Percentiles rank a stretch among this genome's conserved stretches.
Evolutionary conservation across 331 rosid species (phyloP).

Genomic region (Rosa hybrid): DNA sequence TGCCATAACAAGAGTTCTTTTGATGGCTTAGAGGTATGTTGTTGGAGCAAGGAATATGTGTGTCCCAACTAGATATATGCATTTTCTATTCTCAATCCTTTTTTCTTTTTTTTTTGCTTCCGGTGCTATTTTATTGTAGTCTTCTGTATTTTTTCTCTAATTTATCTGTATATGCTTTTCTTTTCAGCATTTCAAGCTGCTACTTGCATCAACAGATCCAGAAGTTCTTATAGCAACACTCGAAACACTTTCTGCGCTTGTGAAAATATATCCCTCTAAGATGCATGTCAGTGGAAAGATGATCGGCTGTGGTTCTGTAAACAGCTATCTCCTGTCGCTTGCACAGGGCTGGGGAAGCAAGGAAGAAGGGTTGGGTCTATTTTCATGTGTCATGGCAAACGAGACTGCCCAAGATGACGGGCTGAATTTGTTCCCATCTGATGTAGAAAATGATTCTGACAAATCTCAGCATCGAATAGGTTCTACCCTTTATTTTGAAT

Average conservation of each 20-base stretch:
- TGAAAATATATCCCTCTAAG: slow-evolving; percentile 91
- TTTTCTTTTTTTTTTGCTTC: neutral
- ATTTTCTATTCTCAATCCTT: neutral
- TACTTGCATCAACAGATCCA: slow-evolving; percentile 92
- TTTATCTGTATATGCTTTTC: slow-evolving; percentile 12
- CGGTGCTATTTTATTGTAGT: slow-evolving; percentile 6
- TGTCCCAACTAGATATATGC: neutral
- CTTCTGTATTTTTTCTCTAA: neutral
- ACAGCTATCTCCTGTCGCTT: slow-evolving; percentile 83
- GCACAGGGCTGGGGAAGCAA: slow-evolving; percentile 99
- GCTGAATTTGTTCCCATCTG: slow-evolving; percentile 79
- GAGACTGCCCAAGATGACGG: slow-evolving; percentile 77
- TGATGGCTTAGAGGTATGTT: slow-evolving; percentile 94
- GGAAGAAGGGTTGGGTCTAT: slow-evolving; percentile 97
- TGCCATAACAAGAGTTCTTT: slow-evolving; percentile 91
- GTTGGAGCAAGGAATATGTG: slow-evolving; percentile 1
- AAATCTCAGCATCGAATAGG: slow-evolving; percentile 76
- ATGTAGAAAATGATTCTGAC: slow-evolving; percentile 61
- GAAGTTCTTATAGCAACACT: slow-evolving; percentile 82
- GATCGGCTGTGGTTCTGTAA: slow-evolving; percentile 93
- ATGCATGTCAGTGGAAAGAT: slow-evolving; percentile 91
- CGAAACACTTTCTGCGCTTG: slow-evolving; percentile 92
- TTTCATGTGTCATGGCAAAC: slow-evolving; percentile 81
- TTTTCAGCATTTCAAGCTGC: slow-evolving; percentile 92
- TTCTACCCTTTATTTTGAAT: slow-evolving; percentile 92